Base-by-base conservation (phyloP, 768 basidiomycete species). In the Boletus edulis region DNA sequence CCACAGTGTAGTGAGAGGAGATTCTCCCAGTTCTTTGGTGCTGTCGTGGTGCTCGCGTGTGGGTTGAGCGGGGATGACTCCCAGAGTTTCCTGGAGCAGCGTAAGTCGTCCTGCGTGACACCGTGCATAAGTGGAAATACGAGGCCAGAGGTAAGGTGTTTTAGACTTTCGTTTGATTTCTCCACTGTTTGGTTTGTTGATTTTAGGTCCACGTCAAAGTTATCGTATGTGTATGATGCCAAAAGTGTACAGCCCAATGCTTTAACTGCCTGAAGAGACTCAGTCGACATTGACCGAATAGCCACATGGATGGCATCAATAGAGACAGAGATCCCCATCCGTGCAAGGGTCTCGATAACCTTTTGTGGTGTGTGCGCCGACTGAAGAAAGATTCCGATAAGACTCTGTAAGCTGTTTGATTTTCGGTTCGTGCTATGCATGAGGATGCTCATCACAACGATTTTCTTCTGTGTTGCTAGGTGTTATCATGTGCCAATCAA, bases 361-460 rank as follows among this genome's bases (percentile, higher is more conserved):
- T 45, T 49, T 11, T 57, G 42, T 8, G 38, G 56, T 2, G 43
- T 32, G 40, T 57, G 46, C 1, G 18, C 11, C 0, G 47, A 57
- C 14, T 57, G 56, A 0, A 57, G 43, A n/a, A 57, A 57, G n/a
- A 55, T 39, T 0, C 48, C 42, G 10, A 55, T 27, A 15, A 55
- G 13, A 9, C 48, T 49, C 6, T 55, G 54, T 27, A 56, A 18
- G 24, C 18, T 1, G 9, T 56, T 56, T 31, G 34, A 22, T 43
- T n/a, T 22, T 24, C 18, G 29, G 35, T 52, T 52, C 11, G 14
- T 24, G 1, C 8, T 35, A 3, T 57, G 40, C 1, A 12, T 14
- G 0, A 57, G 20, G 3, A 57, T 52, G 1, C 56, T 43, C 1
- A 22, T 15, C 2, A 57, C 3, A 10, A 57, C 20, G 4, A 38